phyloP scores from a whole-genome alignment of 2,329 filamentous ascomycete genomes.

The Talaromyces marneffei region DNA sequence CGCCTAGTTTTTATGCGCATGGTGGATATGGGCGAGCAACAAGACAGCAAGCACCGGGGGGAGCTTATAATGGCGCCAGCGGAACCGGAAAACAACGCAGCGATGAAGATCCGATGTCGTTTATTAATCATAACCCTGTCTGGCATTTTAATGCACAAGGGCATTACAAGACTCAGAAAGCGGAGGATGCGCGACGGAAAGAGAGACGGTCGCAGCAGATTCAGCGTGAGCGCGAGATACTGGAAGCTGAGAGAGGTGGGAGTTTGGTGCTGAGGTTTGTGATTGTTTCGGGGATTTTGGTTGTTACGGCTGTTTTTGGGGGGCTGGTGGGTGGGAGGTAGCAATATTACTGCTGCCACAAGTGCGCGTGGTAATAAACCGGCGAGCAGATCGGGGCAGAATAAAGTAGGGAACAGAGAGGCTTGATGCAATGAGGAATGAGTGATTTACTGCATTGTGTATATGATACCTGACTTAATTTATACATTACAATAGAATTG shows the following conservation, averaged over 20 bases:
- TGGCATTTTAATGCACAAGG: conserved; percentile 71
- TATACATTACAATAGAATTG: no score
- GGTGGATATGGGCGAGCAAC: conserved; percentile 62
- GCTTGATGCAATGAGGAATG: background rate
- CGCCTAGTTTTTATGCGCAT: conserved; percentile 78
- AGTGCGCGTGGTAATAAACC: background rate
- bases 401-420: background rate
- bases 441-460: background rate
- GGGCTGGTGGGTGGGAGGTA: conserved; percentile 13
- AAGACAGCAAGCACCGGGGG: background rate
- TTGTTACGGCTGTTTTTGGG: conserved; percentile 26
- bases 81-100: background rate
- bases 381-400: background rate
- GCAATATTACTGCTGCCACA: background rate
- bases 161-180: conserved; percentile 68
- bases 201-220: conserved; percentile 24
- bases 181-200: conserved; percentile 48
- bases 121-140: conserved; percentile 47
- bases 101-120: conserved; percentile 31
- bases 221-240: conserved; percentile 32
- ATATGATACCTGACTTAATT: background rate
- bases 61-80: background rate
- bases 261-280: conserved; percentile 32
- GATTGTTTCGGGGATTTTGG: conserved; percentile 35
- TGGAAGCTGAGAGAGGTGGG: conserved; percentile 18